Base-by-base conservation (phyloP, 1,284 basidiomycete genomes). In the Agroathelia rolfsii region DNA sequence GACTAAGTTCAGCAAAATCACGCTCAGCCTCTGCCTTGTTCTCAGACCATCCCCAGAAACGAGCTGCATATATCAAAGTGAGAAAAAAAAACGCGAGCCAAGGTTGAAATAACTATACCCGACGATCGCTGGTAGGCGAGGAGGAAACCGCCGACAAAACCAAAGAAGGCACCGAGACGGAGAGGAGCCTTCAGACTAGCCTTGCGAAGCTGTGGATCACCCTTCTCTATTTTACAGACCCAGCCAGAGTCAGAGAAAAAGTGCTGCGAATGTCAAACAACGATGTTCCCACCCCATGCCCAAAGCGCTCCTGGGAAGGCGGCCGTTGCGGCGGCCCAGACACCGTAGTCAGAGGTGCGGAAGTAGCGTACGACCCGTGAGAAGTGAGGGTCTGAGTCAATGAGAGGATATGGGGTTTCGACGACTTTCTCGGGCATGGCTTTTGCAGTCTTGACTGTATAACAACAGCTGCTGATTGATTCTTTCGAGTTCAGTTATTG, bases 31-130 rank as follows among this genome's bases (percentile, higher is more conserved):
- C 92, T 13, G 70, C 64, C 43, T 73, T 76, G 64, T 99, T 99
- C 65, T 97, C 94, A 14, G 71, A 66, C 84, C 88, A 93, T 32
- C 94, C 94, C 88, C 88, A 93, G 70, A 98, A 94, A 27, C 94
- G 90, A 59, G 82, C 92, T 90, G 48, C 21, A 27, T 19, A 29
- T 16, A 24, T 24, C 27, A 39, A 11, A 32, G 20, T 42, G 31
- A 40, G 35, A 22, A 28, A 31, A 21, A 23, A 25, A 14, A 17
- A 12, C 14, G 7, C 36, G 7, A 6, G 19, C 35, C 18, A 31
- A 22, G 15, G 38, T 36, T 26, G 28, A 35, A 37, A 30, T 34
- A 28, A 35, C 27, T 13, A 30, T 24, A 67, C 85, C 55, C 52
- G 90, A 88, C 24, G 85, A 89, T 35, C 80, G 71, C 59, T 95